A percentile compares a stretch with the other conserved stretches of the same genome.
phyloP scores from a whole-genome alignment of 2,329 filamentous ascomycete genomes.

The Fusarium sp. region DNA sequence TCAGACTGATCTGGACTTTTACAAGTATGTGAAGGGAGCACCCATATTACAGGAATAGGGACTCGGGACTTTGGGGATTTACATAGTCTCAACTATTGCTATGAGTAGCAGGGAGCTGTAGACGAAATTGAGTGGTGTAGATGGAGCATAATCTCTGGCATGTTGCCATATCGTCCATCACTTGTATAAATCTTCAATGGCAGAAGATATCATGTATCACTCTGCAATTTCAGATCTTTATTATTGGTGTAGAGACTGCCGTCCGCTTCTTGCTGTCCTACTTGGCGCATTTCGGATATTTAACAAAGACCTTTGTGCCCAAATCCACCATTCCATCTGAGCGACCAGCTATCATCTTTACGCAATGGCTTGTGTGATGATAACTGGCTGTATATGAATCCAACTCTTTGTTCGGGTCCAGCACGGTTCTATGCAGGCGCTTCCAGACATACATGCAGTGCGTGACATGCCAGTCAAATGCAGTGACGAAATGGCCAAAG shows the following conservation, averaged over 20 bases:
- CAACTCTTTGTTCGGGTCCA: not conserved
- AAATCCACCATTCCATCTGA: slow-evolving; percentile 1
- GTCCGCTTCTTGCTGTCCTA: not conserved
- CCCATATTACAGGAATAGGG: not conserved
- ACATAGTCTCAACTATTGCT: not conserved
- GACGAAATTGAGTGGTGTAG: too few species aligned
- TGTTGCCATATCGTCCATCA: too few species aligned
- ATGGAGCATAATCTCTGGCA: too few species aligned
- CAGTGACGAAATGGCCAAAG: not conserved
- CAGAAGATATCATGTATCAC: too few species aligned
- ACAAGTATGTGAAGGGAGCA: slow-evolving; percentile 1
- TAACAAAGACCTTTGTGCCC: slow-evolving; percentile 13
- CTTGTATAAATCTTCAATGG: too few species aligned
- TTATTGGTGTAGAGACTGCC: too few species aligned
- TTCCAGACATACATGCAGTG: slow-evolving; percentile 17
- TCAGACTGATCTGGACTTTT: slow-evolving; percentile 10
- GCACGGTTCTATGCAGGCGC: slow-evolving; percentile 3
- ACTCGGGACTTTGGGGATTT: too few species aligned
- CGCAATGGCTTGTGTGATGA: slow-evolving; percentile 10
- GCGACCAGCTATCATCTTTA: slow-evolving; percentile 3
- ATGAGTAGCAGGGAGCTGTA: not conserved
- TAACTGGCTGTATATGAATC: slow-evolving; percentile 11
- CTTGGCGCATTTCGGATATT: slow-evolving; percentile 12
- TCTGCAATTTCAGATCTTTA: too few species aligned
- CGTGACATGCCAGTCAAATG: slow-evolving; percentile 14